phyloP scores from a whole-genome alignment of 2,329 filamentous ascomycete species.

The Pseudogymnoascus sp. region DNA sequence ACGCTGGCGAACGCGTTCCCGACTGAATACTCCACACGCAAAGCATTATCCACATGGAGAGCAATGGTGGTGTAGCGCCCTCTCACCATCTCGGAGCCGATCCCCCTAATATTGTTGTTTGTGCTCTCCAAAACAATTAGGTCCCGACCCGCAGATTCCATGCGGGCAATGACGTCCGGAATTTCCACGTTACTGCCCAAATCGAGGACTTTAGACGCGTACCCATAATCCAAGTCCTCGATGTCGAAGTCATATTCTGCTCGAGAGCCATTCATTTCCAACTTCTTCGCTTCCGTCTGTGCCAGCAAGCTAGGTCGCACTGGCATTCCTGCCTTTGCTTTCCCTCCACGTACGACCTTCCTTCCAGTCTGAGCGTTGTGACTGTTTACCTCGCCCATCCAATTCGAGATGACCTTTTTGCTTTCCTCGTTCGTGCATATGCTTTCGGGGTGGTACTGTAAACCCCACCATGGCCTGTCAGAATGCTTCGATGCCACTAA shows the following conservation, averaged over 20 bases:
- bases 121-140: slow-evolving; percentile 46
- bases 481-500: slow-evolving; percentile 55
- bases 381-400: slow-evolving; percentile 47
- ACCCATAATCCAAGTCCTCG: slow-evolving; percentile 24
- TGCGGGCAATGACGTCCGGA: slow-evolving; percentile 45
- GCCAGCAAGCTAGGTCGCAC: slow-evolving; percentile 24
- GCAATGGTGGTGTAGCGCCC: slow-evolving; percentile 70
- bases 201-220: slow-evolving; percentile 36
- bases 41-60: slow-evolving; percentile 49
- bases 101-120: slow-evolving; percentile 32
- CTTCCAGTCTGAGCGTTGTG: slow-evolving; percentile 35
- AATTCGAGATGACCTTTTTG: slow-evolving; percentile 47
- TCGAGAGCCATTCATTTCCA: background rate
- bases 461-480: slow-evolving; percentile 55
- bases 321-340: slow-evolving; percentile 17
- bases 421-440: slow-evolving; percentile 55
- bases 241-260: slow-evolving; percentile 5
- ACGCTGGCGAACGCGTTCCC: slow-evolving; percentile 37
- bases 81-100: slow-evolving; percentile 39
- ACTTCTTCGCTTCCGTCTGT: slow-evolving; percentile 15
- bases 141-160: slow-evolving; percentile 31
- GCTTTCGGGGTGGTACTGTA: slow-evolving; percentile 67
- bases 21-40: slow-evolving; percentile 50
- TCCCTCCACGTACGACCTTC: slow-evolving; percentile 11
- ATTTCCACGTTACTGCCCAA: slow-evolving; percentile 41